Conservation (phyloP, 2,329 filamentous ascomycete genomes). For the Ascochyta lentis region DNA sequence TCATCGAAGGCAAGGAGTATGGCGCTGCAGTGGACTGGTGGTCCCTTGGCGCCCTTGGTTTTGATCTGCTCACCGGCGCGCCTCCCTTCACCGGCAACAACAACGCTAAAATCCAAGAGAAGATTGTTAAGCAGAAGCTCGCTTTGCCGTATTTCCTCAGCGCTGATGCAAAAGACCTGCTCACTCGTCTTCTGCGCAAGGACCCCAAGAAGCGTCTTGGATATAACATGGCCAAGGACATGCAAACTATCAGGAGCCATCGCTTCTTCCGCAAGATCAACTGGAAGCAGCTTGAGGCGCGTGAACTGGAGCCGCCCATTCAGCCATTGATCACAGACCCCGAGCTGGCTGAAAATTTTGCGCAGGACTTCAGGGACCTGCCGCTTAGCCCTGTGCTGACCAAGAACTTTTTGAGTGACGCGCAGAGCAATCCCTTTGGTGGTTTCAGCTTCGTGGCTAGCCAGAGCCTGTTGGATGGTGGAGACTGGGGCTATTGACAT, state of each 20-base stretch:
- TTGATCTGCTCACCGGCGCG: slow-evolving; percentile 88
- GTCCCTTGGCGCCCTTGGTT: slow-evolving; percentile 92
- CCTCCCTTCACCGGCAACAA: slow-evolving; percentile 92
- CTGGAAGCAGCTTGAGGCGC: slow-evolving; percentile 83
- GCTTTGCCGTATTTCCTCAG: slow-evolving; percentile 88
- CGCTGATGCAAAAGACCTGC: slow-evolving; percentile 89
- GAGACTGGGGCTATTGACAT: slow-evolving; percentile 40
- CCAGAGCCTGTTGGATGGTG: slow-evolving; percentile 55
- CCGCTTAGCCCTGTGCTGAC: slow-evolving; percentile 73
- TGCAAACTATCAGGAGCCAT: slow-evolving; percentile 85
- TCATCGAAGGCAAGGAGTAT: slow-evolving; percentile 86
- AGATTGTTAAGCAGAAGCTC: slow-evolving; percentile 93
- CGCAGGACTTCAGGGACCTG: slow-evolving; percentile 86
- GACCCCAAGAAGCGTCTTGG: slow-evolving; percentile 91
- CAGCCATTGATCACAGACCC: slow-evolving; percentile 94
- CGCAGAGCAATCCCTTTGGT: slow-evolving; percentile 57
- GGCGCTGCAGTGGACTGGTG: slow-evolving; percentile 98
- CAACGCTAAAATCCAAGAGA: slow-evolving; percentile 92
- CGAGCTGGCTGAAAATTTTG: slow-evolving; percentile 95
- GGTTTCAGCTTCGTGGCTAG: slow-evolving; percentile 63
- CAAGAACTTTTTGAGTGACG: slow-evolving; percentile 34
- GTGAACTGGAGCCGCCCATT: slow-evolving; percentile 88
- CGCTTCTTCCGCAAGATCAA: slow-evolving; percentile 97
- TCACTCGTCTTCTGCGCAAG: slow-evolving; percentile 88
- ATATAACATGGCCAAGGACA: slow-evolving; percentile 85